Evolutionary conservation across 2,329 filamentous ascomycete genomes (phyloP).

Genomic region (Penicillium sp.): DNA sequence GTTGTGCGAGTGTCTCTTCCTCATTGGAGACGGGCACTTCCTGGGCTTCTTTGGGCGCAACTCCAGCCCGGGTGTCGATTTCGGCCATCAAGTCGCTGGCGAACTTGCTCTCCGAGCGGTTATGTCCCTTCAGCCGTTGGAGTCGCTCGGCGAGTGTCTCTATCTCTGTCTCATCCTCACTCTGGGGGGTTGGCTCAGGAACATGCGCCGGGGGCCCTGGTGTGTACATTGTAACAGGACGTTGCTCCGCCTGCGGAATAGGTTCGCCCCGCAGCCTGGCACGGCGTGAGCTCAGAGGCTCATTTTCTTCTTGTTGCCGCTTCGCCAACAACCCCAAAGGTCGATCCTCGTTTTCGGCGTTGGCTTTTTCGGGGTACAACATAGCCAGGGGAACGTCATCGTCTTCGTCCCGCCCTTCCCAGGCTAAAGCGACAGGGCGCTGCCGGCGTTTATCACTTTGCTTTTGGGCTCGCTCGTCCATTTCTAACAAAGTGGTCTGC

Average conservation of each 20-base stretch:
- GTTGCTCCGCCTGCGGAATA: slow-evolving; percentile 33
- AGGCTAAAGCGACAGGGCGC: slow-evolving; percentile 81
- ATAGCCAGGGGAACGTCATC: slow-evolving; percentile 87
- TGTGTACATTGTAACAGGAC: slow-evolving; percentile 39
- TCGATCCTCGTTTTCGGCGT: slow-evolving; percentile 33
- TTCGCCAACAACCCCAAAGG: slow-evolving; percentile 58
- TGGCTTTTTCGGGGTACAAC: slow-evolving; percentile 59
- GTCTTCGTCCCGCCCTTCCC: slow-evolving; percentile 71
- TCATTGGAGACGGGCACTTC: slow-evolving; percentile 23
- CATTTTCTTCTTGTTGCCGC: slow-evolving; percentile 85
- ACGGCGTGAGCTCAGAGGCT: slow-evolving; percentile 76
- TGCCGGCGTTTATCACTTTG: slow-evolving; percentile 69
- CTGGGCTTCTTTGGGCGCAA: slow-evolving; percentile 25
- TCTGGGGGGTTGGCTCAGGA: slow-evolving; percentile 29
- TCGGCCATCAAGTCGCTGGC: slow-evolving; percentile 45
- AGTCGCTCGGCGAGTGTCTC: slow-evolving; percentile 50
- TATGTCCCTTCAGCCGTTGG: slow-evolving; percentile 41
- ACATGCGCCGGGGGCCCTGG: slow-evolving; percentile 22
- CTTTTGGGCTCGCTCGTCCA: slow-evolving; percentile 85
- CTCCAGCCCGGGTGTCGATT: slow-evolving; percentile 35
- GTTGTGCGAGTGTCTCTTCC: slow-evolving; percentile 50
- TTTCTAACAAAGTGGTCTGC: slow-evolving; percentile 83
- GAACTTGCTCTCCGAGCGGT: slow-evolving; percentile 43
- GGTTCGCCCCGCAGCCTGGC: slow-evolving; percentile 68
- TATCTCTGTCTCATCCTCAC: slow-evolving; percentile 43